Conservation (phyloP, 2,329 filamentous ascomycete genomes). For the Clarireedia paspali region DNA sequence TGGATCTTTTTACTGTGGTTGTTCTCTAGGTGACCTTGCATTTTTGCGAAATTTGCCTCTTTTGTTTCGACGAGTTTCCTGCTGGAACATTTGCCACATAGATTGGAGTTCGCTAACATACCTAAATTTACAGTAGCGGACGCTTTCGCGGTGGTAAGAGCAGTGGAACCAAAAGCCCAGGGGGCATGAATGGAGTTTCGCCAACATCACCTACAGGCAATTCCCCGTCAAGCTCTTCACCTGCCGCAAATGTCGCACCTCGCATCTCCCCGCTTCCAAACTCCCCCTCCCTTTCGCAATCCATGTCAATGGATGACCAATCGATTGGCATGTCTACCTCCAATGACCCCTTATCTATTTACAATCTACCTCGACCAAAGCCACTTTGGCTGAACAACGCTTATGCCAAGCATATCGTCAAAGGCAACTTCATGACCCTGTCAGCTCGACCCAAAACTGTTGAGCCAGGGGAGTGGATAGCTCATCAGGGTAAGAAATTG, state of each 20-base stretch:
- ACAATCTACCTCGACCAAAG: slow-evolving; percentile 57
- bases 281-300: slow-evolving; percentile 57
- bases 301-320: slow-evolving; percentile 60
- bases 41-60: neutral
- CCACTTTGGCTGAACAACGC: slow-evolving; percentile 69
- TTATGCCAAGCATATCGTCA: slow-evolving; percentile 81
- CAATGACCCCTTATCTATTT: slow-evolving; percentile 49
- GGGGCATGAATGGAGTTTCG: slow-evolving; percentile 39
- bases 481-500: slow-evolving; percentile 69
- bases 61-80: neutral
- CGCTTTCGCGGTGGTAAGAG: slow-evolving; percentile 49
- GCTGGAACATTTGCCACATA: neutral
- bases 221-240: slow-evolving; percentile 43
- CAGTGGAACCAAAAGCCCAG: slow-evolving; percentile 45
- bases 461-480: slow-evolving; percentile 91
- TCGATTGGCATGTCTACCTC: slow-evolving; percentile 13
- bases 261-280: slow-evolving; percentile 54
- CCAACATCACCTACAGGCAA: slow-evolving; percentile 38
- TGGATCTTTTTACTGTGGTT: no score
- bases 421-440: slow-evolving; percentile 94
- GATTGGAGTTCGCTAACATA: slow-evolving; percentile 17
- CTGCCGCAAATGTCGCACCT: slow-evolving; percentile 42
- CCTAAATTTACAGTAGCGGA: slow-evolving; percentile 40
- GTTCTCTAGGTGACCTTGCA: neutral
- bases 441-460: slow-evolving; percentile 90